Conservation (phyloP, 129 eudicot genomes). For the Solidago caesia region DNA sequence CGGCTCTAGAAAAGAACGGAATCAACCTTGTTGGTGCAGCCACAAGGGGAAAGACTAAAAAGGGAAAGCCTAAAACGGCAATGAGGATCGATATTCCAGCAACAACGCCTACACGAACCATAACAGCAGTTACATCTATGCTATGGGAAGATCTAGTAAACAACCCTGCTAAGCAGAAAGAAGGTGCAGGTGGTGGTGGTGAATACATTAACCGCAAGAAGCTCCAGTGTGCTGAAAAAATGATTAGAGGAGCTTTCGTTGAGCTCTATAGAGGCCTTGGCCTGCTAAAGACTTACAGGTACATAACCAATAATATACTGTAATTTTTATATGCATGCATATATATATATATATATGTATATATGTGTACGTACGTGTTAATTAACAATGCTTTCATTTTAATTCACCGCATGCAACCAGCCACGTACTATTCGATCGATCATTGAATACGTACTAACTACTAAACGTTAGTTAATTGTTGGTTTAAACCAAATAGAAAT, state of each 20-base stretch:
- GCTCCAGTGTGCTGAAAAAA: slow-evolving; percentile 89
- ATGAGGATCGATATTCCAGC: slow-evolving; percentile 92
- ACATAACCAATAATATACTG: background rate
- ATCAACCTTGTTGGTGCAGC: slow-evolving; percentile 60
- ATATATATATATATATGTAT: background rate
- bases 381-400: too few relatives aligned
- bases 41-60: slow-evolving; percentile 58
- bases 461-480: too few relatives aligned
- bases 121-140: slow-evolving; percentile 71
- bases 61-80: slow-evolving; percentile 60
- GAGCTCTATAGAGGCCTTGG: slow-evolving; percentile 95
- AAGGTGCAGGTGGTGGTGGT: slow-evolving; percentile 3
- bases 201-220: slow-evolving; percentile 72
- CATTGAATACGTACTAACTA: too few relatives aligned
- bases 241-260: slow-evolving; percentile 92
- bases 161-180: slow-evolving; percentile 57
- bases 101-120: slow-evolving; percentile 71
- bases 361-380: background rate
- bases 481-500: too few relatives aligned
- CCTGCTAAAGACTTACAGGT: slow-evolving; percentile 84
- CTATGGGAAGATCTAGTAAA: slow-evolving; percentile 88
- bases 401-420: too few relatives aligned
- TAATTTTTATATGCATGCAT: too few relatives aligned
- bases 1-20: slow-evolving; percentile 82
- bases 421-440: too few relatives aligned